Base-by-base conservation (phyloP, 768 basidiomycete species). In the Clitopilus passeckerianus region DNA sequence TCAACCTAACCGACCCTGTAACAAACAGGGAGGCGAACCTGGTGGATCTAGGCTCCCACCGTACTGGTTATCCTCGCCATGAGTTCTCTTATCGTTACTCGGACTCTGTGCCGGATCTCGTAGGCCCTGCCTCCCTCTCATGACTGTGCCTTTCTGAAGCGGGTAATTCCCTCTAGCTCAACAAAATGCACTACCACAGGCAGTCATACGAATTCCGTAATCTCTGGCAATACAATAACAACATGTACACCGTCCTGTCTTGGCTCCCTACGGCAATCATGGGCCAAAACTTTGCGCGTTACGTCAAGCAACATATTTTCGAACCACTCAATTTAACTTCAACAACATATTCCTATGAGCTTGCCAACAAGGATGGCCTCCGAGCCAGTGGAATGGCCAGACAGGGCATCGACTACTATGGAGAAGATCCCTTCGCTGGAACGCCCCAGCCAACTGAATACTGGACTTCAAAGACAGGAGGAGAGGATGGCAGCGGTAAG, bases 131-230 rank as follows among this genome's bases (percentile, higher is more conserved):
- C 33, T n/a, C 44, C 6, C 53, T 15, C 33, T 27, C 1, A 15
- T n/a, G 8, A 14, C 54, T 1, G 9, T 52, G 30, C 34, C 18
- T 23, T 22, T 24, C 34, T 22, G 14, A 14, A 7, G 27, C 41
- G 22, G 23, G 24, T 15, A 6, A 53, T 22, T 3, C 53, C 1
- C n/a, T 15, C 8, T 22, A 68, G 66, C 59, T 68, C 53, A 57
- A 64, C 37, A 67, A 65, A 37, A 23, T 72, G 30, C 66, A 64
- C 23, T 69, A 63, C 57, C 67, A 71, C 12, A 64, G 68, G 7
- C 73, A 70, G 2, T 73, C 73, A 1, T 54, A 67, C 6, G 68
- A 68, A 34, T 75, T 73, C 54, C 68, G 74, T 1, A 60, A 68
- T 5, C 43, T 59, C 0, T 70, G 58, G 18, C 72, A 74, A 35